phyloP scores from a whole-genome alignment of 2,329 filamentous ascomycete genomes.

The Exophiala bonariae region DNA sequence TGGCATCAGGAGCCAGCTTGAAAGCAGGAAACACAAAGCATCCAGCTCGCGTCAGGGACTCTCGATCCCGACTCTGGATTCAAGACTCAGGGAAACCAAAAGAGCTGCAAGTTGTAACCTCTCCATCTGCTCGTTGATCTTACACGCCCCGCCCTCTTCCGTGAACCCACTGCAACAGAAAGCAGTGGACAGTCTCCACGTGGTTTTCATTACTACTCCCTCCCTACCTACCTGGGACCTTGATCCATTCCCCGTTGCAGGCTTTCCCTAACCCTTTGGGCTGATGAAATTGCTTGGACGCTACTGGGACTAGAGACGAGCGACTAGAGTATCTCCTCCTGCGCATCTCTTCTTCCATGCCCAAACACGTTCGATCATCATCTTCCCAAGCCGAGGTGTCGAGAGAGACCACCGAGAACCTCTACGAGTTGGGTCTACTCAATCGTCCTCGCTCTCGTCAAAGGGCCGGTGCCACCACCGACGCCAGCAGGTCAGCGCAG shows the following conservation, averaged over 20 bases:
- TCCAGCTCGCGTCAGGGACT: no score
- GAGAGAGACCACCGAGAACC: conserved; percentile 25
- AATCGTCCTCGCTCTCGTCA: conserved; percentile 22
- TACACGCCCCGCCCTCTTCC: conserved; percentile 11
- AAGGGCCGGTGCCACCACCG: conserved; percentile 11
- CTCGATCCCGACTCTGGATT: no score
- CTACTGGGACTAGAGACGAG: conserved; percentile 21
- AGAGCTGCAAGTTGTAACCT: conserved; percentile 12
- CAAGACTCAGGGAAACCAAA: not conserved
- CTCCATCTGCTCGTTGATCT: conserved; percentile 7
- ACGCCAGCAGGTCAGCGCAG: conserved; percentile 16
- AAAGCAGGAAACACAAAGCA: no score
- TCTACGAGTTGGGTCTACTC: conserved; percentile 29
- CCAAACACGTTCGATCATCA: conserved; percentile 24
- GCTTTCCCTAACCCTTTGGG: conserved; percentile 8
- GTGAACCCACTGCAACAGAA: conserved; percentile 11
- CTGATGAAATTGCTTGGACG: conserved; percentile 23
- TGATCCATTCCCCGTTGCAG: conserved; percentile 9
- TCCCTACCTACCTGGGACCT: not conserved
- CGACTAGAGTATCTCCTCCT: conserved; percentile 18
- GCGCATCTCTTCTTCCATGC: conserved; percentile 26
- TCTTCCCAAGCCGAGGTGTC: conserved; percentile 20
- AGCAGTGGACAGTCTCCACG: conserved; percentile 20
- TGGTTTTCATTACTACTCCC: conserved; percentile 11
- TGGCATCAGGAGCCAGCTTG: no score